phyloP scores from a whole-genome alignment of 495 filamentous ascomycete genomes.

The Trichoderma orchidacearum region DNA sequence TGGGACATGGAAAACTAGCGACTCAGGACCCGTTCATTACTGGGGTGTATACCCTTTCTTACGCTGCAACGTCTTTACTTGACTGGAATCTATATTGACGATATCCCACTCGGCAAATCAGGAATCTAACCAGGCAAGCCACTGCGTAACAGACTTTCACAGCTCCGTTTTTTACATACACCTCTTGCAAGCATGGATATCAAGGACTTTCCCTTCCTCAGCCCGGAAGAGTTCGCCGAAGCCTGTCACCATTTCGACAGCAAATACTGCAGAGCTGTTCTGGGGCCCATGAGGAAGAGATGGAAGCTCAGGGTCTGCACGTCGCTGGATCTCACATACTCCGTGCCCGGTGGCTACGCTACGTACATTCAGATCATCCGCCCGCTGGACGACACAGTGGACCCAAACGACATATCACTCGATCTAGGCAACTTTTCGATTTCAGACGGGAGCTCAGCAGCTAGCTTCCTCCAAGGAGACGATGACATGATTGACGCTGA shows the following conservation, averaged over 20 bases:
- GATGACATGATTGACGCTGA: conserved; percentile 29
- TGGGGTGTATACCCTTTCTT: too few species aligned
- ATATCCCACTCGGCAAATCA: too few species aligned
- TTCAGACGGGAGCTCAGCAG: background rate
- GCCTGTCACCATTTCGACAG: conserved; percentile 45
- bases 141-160: background rate
- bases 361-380: conserved; percentile 35
- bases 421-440: conserved; percentile 24
- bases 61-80: too few species aligned
- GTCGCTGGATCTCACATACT: conserved; percentile 18
- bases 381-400: conserved; percentile 23
- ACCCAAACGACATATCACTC: conserved; percentile 26
- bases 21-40: too few species aligned
- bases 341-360: conserved; percentile 14
- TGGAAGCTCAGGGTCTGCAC: conserved; percentile 25
- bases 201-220: conserved; percentile 41
- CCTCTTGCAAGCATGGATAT: conserved; percentile 5
- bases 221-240: conserved; percentile 42
- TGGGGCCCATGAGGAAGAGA: conserved; percentile 28
- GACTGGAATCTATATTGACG: too few species aligned
- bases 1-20: too few species aligned
- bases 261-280: conserved; percentile 35
- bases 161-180: background rate
- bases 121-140: too few species aligned
- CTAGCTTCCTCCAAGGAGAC: conserved; percentile 8